A percentile compares a stretch with the other conserved stretches of the same genome.
Evolutionary conservation across 2,329 filamentous ascomycete species (phyloP).

Genomic region (Pyrenochaeta sp.): DNA sequence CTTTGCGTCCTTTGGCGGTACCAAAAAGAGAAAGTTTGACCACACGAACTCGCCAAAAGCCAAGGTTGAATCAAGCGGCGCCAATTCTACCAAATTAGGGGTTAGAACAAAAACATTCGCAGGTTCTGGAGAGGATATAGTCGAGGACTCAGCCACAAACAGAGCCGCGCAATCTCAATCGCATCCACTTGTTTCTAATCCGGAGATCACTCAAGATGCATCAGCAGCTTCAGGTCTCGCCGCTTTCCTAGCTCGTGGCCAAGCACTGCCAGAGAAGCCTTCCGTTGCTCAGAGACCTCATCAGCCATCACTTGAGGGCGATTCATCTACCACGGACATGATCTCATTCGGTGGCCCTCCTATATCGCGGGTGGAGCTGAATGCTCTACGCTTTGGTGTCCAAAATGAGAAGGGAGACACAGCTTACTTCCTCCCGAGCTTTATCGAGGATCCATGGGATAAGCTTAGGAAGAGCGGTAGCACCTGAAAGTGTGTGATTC

Average conservation of each 20-base stretch:
- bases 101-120: constrained; percentile 40
- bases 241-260: constrained; percentile 40
- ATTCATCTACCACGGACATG: constrained; percentile 17
- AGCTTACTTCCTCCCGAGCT: constrained; percentile 73
- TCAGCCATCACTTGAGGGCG: neutral
- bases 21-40: constrained; percentile 75
- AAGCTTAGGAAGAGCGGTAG: constrained; percentile 11
- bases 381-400: constrained; percentile 51
- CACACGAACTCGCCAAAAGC: constrained; percentile 61
- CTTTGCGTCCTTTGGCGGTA: constrained; percentile 74
- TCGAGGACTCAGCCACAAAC: neutral
- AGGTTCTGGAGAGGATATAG: neutral
- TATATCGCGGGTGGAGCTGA: constrained; percentile 40
- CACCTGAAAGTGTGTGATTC: constrained; percentile 8
- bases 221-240: constrained; percentile 37
- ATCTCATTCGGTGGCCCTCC: constrained; percentile 42
- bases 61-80: constrained; percentile 37
- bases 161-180: constrained; percentile 5
- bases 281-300: constrained; percentile 3
- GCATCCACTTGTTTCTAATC: neutral
- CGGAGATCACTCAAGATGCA: constrained; percentile 22
- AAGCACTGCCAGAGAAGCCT: constrained; percentile 33
- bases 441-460: constrained; percentile 77
- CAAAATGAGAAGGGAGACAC: constrained; percentile 66
- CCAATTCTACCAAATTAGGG: constrained; percentile 50